Percentiles rank a stretch among this genome's conserved stretches.
Evolutionary conservation across 257 asterid species (phyloP).

Genomic region (Hygrophila difformis): DNA sequence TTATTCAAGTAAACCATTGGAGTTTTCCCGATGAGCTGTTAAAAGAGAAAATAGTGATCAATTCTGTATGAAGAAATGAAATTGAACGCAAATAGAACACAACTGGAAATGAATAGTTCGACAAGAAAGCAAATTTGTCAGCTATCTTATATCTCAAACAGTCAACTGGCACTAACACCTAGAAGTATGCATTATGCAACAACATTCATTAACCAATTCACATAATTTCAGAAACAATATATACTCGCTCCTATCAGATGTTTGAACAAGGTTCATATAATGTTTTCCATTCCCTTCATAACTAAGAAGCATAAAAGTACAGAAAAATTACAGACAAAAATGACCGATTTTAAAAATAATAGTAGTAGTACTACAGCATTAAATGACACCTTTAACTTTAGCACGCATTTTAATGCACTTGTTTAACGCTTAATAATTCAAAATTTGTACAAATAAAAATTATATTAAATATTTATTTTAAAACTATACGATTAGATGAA

Average conservation of each 20-base stretch:
- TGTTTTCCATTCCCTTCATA: no score
- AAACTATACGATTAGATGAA: no score
- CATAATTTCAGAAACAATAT: slow-evolving; percentile 1
- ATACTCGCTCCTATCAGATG: background rate
- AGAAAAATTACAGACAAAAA: slow-evolving; percentile 1
- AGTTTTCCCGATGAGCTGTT: slow-evolving; percentile 91
- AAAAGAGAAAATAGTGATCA: slow-evolving; percentile 3
- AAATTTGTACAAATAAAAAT: no score
- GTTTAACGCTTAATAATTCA: no score
- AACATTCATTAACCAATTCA: slow-evolving; percentile 2
- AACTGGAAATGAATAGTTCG: background rate
- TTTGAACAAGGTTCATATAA: no score
- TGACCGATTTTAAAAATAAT: background rate
- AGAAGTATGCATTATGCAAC: background rate
- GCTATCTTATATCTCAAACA: slow-evolving; percentile 2
- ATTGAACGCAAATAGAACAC: background rate
- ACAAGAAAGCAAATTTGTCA: slow-evolving; percentile 1
- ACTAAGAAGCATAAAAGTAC: no score
- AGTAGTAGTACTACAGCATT: no score
- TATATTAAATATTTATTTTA: no score
- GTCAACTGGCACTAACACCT: slow-evolving; percentile 6
- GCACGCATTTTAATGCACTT: no score
- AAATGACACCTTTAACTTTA: no score
- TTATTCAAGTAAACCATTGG: slow-evolving; percentile 96
- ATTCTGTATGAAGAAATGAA: background rate